Percentiles rank a stretch among this genome's conserved stretches.
Evolutionary conservation across 495 filamentous ascomycete species (phyloP).

Genomic region (Chaetomium fimeti): DNA sequence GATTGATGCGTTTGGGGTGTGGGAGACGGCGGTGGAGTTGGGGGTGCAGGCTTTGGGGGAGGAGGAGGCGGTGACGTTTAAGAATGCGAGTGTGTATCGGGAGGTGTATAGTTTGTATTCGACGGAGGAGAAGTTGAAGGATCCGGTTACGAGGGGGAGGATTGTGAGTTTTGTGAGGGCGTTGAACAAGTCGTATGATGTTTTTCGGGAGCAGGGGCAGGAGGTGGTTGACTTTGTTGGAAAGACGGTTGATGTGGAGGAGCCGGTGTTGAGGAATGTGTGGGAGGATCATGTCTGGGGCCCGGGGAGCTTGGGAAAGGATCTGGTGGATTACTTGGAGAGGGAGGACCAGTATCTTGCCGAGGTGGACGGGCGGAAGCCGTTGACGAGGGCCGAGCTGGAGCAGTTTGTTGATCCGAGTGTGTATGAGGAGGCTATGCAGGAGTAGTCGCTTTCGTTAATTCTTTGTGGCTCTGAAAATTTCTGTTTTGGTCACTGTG

Average conservation of each 20-base stretch:
- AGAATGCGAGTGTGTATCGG: slow-evolving; percentile 42
- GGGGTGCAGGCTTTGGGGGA: slow-evolving; percentile 35
- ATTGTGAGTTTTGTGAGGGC: slow-evolving; percentile 44
- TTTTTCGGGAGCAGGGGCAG: slow-evolving; percentile 38
- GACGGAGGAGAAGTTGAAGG: slow-evolving; percentile 40
- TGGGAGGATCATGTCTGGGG: slow-evolving; percentile 46
- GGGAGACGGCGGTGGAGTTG: slow-evolving; percentile 47
- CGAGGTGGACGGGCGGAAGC: slow-evolving; percentile 30
- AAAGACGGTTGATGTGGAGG: slow-evolving; percentile 35
- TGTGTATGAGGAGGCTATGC: slow-evolving; percentile 25
- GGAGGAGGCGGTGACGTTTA: slow-evolving; percentile 37
- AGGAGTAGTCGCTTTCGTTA: not conserved
- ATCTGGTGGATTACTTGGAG: slow-evolving; percentile 41
- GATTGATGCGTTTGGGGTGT: slow-evolving; percentile 47
- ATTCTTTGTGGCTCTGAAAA: too few relatives aligned
- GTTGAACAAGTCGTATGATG: slow-evolving; percentile 37
- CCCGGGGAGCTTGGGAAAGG: slow-evolving; percentile 33
- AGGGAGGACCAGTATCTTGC: slow-evolving; percentile 44
- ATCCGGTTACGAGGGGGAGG: slow-evolving; percentile 36
- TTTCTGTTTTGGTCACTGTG: too few relatives aligned
- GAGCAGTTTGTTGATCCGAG: slow-evolving; percentile 38
- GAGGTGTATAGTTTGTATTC: slow-evolving; percentile 47
- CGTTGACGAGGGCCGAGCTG: slow-evolving; percentile 35
- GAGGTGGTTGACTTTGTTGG: slow-evolving; percentile 36
- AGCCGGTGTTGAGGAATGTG: slow-evolving; percentile 36